Evolutionary conservation across 1,284 basidiomycete species (phyloP), one percentile per base, ranked within the genome.

Genomic region (Ceratobasidium sp.): DNA sequence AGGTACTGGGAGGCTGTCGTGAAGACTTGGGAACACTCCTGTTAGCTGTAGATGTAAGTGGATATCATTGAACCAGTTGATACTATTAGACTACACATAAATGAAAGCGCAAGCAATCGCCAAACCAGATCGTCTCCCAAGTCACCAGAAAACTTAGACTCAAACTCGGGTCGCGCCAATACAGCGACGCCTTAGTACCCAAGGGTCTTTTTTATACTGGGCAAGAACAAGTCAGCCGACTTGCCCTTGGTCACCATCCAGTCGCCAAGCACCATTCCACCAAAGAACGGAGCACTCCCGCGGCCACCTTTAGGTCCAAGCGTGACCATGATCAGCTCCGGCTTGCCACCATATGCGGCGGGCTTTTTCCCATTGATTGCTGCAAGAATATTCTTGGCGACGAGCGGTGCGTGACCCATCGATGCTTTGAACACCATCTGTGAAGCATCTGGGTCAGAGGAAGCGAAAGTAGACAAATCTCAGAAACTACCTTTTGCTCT

Each of bases 211-310:
- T 58, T 62, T 5, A 56, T 64, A 17, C 25, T 53, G 10, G 25
- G 6, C 5, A 73, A 43, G 35, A 73, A 73, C 8, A 73, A 68
- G 8, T 52, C 38, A 29, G 29, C 55, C 15, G 49, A 22, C 67
- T 73, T 73, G 49, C 55, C 38, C 25, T 50, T 55, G 17, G 31
- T 43, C 27, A 69, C 68, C 27, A 70, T 42, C 68, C 70, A 73
- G 50, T 69, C 62, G 7, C 72, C 72, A 6, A 71, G 22, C 2
- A 52, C 69, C n/a, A 71, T 65, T 1, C 70, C 70, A 42, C 72
- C 20, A 8, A 47, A 12, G n/a, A 47, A 54, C 3, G 64, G 64
- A 6, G 29, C 50, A 32, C 25, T 43, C 10, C 50, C 64, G n/a
- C 64, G 64, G 12, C 64, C 64, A 20, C 42, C 53, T n/a, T 58